Conservation (phyloP, 306 rosid species). For the Rosa lucieae region DNA sequence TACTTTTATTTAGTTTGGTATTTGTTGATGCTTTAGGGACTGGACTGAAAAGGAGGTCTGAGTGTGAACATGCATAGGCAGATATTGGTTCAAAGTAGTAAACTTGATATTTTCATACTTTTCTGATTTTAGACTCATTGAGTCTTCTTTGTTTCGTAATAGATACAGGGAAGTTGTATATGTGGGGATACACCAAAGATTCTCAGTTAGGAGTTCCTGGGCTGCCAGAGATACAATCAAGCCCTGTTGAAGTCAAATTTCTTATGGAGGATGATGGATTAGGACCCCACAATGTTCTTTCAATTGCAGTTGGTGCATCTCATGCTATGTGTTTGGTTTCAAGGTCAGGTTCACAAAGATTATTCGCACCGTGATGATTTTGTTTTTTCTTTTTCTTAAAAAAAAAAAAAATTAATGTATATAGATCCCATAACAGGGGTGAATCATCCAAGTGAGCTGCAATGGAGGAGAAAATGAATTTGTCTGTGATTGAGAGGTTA, state of each 20-base stretch:
- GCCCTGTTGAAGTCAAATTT: slow-evolving; percentile 76
- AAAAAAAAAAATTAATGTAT: neutral
- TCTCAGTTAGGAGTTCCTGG: slow-evolving; percentile 94
- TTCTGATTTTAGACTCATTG: neutral
- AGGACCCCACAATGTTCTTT: slow-evolving; percentile 69
- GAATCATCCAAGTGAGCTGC: neutral
- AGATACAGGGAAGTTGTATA: slow-evolving; percentile 80
- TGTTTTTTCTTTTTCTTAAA: neutral
- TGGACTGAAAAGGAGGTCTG: neutral
- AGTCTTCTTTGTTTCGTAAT: slow-evolving; percentile 29
- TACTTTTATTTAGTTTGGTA: neutral
- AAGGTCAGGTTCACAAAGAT: slow-evolving; percentile 39
- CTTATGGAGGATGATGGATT: slow-evolving; percentile 74
- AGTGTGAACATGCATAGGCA: neutral
- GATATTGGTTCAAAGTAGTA: neutral
- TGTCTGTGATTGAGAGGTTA: neutral
- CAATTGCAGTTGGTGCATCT: slow-evolving; percentile 75
- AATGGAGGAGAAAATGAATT: slow-evolving; percentile 4
- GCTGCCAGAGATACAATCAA: slow-evolving; percentile 62
- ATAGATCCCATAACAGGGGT: slow-evolving; percentile 3
- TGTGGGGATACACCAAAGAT: slow-evolving; percentile 84
- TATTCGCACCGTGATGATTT: neutral
- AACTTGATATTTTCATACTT: neutral
- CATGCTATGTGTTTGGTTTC: slow-evolving; percentile 80
- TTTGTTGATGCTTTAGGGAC: neutral